Base-by-base conservation (phyloP, 495 filamentous ascomycete genomes). In the Trypethelium eluteriae region DNA sequence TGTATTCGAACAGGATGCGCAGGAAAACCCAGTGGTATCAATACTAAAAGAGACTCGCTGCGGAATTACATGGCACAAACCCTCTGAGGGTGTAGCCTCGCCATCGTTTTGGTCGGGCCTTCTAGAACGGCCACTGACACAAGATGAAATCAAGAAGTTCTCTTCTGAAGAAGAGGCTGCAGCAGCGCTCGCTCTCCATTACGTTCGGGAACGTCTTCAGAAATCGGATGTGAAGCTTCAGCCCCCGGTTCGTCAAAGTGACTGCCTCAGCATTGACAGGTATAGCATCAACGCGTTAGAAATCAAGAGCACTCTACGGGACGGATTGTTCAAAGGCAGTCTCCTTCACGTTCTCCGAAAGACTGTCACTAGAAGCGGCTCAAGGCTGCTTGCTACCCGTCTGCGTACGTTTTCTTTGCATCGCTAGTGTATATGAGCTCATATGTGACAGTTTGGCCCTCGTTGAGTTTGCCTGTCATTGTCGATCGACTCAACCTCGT, bases 301-400 rank as follows among this genome's bases (percentile, higher is more conserved):
- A 75, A 92, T 99, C 65, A 84, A 90, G 57, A 83, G 86, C 69
- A 96, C 94, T 0, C 82, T 95, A 25, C 81, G 88, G 64, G 93
- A 97, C 71, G 80, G 82, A n/a, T 66, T 71, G 0, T 86, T 85
- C 18, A 87, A 87, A 71, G 94, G 94, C 1, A 97, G 92, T 70
- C 76, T 99, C 44, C 79, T 99, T 36, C 90, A 97, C 76, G 88
- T 90, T 14, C 81, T 98, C n/a, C 84, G 92, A 61, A 84, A 87
- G 68, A 98, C 94, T 0, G 88, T 89, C 34, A 98, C 95, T 2
- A 95, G 90, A 70, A 92, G 93, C 70, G 94, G 95, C 35, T 86
- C 91, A 25, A 83, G 94, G 44, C 79, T 98, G 49, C 81, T 99
- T 18, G 85, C 85, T 68, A 83, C 89, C 62, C 89, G 93, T 82